Conservation (phyloP, 176 grass and related monocot genomes). For the Carex scoparia region DNA sequence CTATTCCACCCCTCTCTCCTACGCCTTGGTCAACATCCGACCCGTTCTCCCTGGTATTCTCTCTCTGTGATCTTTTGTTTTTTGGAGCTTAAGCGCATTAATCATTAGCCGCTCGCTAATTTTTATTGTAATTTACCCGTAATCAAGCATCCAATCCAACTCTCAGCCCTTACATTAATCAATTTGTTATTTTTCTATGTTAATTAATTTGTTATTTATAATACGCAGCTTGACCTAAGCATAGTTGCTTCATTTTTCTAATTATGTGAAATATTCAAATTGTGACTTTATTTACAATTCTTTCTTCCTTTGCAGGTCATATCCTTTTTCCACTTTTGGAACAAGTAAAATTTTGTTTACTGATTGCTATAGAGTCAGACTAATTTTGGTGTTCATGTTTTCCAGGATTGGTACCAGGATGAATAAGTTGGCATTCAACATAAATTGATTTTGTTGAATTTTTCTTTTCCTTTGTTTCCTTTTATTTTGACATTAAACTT, state of each 20-base stretch:
- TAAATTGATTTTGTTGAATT: not conserved
- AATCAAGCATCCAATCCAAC: not conserved
- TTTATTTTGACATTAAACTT: not conserved
- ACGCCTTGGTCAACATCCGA: conserved; percentile 23
- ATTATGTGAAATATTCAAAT: not conserved
- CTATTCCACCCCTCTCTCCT: conserved; percentile 9
- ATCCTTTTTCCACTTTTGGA: conserved; percentile 44
- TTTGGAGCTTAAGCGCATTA: not conserved
- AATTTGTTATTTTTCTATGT: not conserved
- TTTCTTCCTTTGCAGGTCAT: conserved; percentile 57
- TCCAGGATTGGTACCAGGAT: not conserved
- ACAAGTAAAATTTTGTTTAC: not conserved
- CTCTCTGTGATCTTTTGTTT: not conserved
- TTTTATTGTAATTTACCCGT: not conserved
- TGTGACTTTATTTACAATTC: not conserved
- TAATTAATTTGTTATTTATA: not conserved
- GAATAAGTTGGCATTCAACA: not conserved
- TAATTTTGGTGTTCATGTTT: not conserved
- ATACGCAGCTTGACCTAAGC: too few relatives aligned
- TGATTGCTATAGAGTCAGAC: not conserved
- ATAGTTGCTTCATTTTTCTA: not conserved
- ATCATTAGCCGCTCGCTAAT: not conserved
- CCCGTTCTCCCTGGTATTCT: conserved; percentile 17
- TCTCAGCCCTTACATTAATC: not conserved
- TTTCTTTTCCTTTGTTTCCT: not conserved